Percentiles rank a stretch among this genome's conserved stretches.
These are phyloP conservation scores for Fraxinus dipetala DNA, from an alignment of 305 asterid genomes.

Conservation along the genomic window DNA sequence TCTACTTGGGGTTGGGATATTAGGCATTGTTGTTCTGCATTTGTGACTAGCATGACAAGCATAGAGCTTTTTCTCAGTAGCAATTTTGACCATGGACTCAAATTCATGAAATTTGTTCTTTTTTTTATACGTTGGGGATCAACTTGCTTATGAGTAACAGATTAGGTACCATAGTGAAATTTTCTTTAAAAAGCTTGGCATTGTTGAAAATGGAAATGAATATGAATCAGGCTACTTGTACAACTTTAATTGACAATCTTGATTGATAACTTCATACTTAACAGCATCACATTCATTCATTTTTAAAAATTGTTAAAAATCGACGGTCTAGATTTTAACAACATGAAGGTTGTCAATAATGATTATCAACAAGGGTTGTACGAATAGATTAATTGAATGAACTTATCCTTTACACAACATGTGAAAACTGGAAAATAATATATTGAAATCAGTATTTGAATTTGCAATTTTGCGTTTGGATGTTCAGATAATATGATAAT, in stretches of 20 bases:
- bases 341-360: too few species aligned
- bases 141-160: background rate
- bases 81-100: background rate
- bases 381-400: background rate
- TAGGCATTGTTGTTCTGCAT: background rate
- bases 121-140: background rate
- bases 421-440: background rate
- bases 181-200: background rate
- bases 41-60: background rate
- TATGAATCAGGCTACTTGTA: background rate
- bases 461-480: background rate
- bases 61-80: background rate
- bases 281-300: background rate
- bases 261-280: background rate
- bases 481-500: background rate
- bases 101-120: background rate
- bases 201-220: background rate
- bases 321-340: too few species aligned
- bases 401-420: background rate
- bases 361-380: too few species aligned
- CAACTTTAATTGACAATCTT: too few species aligned
- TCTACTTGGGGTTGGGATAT: background rate
- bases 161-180: background rate
- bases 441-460: background rate
- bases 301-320: too few species aligned